Evolutionary conservation across 257 asterid species (phyloP).

Genomic region (Prunella vulgaris): DNA sequence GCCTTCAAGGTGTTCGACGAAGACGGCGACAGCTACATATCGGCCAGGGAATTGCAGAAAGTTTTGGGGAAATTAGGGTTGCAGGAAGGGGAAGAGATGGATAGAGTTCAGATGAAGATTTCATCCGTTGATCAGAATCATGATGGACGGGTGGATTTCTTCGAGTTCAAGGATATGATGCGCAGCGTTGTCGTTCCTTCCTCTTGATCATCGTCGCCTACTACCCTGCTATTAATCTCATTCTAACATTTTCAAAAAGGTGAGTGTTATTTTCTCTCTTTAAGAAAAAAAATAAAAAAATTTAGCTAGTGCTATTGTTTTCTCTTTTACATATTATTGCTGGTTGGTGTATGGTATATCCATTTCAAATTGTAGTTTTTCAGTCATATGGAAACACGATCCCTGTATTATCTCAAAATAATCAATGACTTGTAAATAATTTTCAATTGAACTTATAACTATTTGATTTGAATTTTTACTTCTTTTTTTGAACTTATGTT

Average conservation of each 20-base stretch:
- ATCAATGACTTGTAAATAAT: neutral
- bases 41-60: constrained; percentile 56
- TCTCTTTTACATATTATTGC: neutral
- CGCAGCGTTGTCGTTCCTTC: constrained; percentile 32
- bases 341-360: neutral
- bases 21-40: constrained; percentile 71
- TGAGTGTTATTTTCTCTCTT: neutral
- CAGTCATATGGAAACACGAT: neutral
- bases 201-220: constrained; percentile 1
- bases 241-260: too few species aligned
- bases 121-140: constrained; percentile 59
- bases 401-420: neutral
- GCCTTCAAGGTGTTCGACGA: constrained; percentile 82
- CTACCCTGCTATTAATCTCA: too few species aligned
- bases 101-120: constrained; percentile 64
- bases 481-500: too few species aligned
- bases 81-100: constrained; percentile 49
- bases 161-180: constrained; percentile 86
- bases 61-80: constrained; percentile 63
- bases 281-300: too few species aligned
- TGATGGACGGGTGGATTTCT: constrained; percentile 70
- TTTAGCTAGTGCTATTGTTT: neutral
- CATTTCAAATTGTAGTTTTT: neutral
- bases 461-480: too few species aligned
- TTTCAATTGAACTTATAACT: too few species aligned